Conservation (phyloP, 140 eudicot species). For the Stevia rebaudiana region DNA sequence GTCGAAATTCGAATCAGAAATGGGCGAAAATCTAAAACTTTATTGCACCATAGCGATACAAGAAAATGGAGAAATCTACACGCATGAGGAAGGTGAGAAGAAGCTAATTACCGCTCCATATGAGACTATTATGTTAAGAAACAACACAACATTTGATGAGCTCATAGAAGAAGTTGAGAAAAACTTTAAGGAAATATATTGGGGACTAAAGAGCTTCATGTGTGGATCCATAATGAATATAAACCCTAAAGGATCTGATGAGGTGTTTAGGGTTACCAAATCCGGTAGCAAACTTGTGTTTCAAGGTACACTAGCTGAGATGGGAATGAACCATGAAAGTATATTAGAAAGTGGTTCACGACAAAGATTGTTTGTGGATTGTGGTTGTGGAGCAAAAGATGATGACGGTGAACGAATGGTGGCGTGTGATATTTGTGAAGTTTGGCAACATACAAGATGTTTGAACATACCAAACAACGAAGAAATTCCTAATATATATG, state of each 20-base stretch:
- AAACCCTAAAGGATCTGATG: conserved; percentile 41
- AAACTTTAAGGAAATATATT: conserved; percentile 54
- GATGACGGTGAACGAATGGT: conserved; percentile 96
- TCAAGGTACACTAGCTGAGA: conserved; percentile 35
- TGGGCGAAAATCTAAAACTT: conserved; percentile 30
- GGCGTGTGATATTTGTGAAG: conserved; percentile 85
- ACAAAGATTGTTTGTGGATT: conserved; percentile 41
- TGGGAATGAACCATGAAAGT: conserved; percentile 21
- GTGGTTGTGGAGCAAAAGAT: conserved; percentile 68
- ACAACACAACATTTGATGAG: conserved; percentile 51
- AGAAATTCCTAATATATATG: conserved; percentile 65
- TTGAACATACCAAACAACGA: conserved; percentile 60
- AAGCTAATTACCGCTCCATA: conserved; percentile 36
- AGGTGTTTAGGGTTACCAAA: conserved; percentile 39
- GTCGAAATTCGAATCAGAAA: conserved; percentile 14
- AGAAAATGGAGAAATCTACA: conserved; percentile 2
- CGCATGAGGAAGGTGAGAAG: conserved; percentile 7
- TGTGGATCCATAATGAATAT: conserved; percentile 36
- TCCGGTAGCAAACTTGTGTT: conserved; percentile 50
- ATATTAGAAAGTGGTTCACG: conserved; percentile 30
- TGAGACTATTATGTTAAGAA: conserved; percentile 45
- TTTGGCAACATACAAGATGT: conserved; percentile 88
- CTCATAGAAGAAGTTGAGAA: conserved; percentile 55
- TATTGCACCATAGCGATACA: conserved; percentile 43
- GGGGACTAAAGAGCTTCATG: conserved; percentile 47